These are phyloP conservation scores for Tarenaya hassleriana DNA, from an alignment of 345 rosid genomes.

Conservation along the genomic window DNA sequence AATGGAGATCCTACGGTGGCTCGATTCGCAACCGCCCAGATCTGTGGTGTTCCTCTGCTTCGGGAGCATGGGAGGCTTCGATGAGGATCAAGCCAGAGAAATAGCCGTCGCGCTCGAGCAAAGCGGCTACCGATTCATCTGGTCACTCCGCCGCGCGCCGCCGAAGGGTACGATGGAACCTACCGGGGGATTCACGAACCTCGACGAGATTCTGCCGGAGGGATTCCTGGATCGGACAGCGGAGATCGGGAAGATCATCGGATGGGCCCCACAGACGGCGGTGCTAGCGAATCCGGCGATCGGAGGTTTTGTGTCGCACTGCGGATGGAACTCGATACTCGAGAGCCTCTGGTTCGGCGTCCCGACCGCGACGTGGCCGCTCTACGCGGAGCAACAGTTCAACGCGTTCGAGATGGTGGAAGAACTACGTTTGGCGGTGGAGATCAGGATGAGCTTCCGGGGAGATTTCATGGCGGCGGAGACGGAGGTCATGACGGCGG, in stretches of 20 bases:
- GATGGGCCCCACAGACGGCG: constrained; percentile 51
- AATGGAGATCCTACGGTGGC: constrained; percentile 39
- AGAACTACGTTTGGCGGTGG: constrained; percentile 40
- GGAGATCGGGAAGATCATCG: constrained; percentile 29
- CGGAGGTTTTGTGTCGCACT: constrained; percentile 48
- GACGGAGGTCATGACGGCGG: constrained; percentile 20
- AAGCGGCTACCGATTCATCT: constrained; percentile 36
- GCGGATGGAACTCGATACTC: constrained; percentile 56
- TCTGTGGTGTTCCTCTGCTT: constrained; percentile 65
- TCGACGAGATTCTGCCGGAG: constrained; percentile 29
- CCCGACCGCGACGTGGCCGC: constrained; percentile 48
- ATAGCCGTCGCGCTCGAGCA: constrained; percentile 36
- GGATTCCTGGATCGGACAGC: constrained; percentile 40
- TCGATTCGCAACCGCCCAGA: constrained; percentile 37
- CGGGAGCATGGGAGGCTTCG: constrained; percentile 56
- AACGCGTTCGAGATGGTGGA: constrained; percentile 43
- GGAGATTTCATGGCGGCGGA: not conserved
- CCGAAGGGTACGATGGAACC: not conserved
- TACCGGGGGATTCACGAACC: constrained; percentile 23
- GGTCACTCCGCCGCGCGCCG: constrained; percentile 42
- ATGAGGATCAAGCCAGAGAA: constrained; percentile 37
- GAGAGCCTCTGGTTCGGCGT: constrained; percentile 56
- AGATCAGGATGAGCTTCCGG: constrained; percentile 31
- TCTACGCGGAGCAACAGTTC: constrained; percentile 43
- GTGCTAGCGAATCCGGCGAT: constrained; percentile 35